Base-by-base conservation (phyloP, 345 rosid species). In the Carallia pectinifolia region DNA sequence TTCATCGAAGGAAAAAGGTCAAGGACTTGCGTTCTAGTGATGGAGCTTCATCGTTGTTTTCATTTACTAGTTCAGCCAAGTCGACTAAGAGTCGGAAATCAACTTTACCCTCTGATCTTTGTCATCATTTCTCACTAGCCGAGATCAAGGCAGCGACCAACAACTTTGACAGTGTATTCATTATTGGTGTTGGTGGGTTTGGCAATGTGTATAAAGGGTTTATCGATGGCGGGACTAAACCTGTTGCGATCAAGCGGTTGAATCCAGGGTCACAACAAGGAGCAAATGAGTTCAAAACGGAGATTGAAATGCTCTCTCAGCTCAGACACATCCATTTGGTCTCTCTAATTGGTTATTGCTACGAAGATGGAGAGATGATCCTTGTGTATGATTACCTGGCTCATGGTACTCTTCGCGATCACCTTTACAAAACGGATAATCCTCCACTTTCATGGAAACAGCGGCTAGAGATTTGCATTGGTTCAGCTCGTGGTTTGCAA, bases 171-270 rank as follows among this genome's bases (percentile, higher is more conserved):
- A 58, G 69, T 18, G 65, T 6, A 29, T 27, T 50, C 9, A 55
- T 82, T 6, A 53, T 82, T 17, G 85, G 85, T 2, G 27, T 59
- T 3, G 85, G 82, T 0, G 85, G 85, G 5, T 82, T 82, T 53
- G 81, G 82, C 30, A 58, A 81, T 15, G 85, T 82, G 33, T 80
- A 76, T 53, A 72, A 72, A 54, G 80, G 80, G 12, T 4, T 34
- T 30, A 40, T 76, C 23, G 52, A 69, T 6, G 59, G 62, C 3
- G 72, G 69, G 30, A 30, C 78, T 9, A 67, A 58, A 1, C 59
- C 59, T 4, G 80, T 77, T 12, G 86, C 86, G 0, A 71, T 82
- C 68, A 82, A 82, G 58, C 72, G 83, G 27, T 64, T 73, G 16
- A 71, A 80, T 29, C 52, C 72, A n/a, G 58, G 67, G 29, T 83